A percentile compares a stretch with the other conserved stretches of the same genome.
phyloP scores from a whole-genome alignment of 2,329 filamentous ascomycete genomes.

The Gremmenia infestans region DNA sequence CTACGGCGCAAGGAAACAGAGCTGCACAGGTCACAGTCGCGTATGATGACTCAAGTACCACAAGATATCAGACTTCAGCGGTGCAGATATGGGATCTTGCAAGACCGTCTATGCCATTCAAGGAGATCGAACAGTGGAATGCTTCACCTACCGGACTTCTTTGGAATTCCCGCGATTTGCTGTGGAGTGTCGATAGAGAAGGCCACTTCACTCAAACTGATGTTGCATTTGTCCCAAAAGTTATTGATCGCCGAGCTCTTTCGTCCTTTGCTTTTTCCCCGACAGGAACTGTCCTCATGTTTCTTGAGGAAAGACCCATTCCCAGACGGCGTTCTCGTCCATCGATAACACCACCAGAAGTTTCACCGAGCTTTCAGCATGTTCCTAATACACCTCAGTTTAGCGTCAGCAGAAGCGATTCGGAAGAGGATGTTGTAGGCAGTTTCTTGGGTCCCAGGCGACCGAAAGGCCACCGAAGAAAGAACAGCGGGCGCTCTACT shows the following conservation, averaged over 20 bases:
- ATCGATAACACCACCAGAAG: constrained; percentile 25
- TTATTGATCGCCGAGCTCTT: constrained; percentile 57
- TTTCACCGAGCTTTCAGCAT: constrained; percentile 27
- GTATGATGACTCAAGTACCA: constrained; percentile 53
- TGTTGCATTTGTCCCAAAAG: constrained; percentile 57
- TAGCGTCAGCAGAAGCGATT: constrained; percentile 57
- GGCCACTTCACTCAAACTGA: constrained; percentile 61
- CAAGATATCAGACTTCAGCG: constrained; percentile 49
- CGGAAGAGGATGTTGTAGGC: constrained; percentile 58
- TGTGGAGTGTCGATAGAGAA: constrained; percentile 62
- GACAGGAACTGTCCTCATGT: constrained; percentile 54
- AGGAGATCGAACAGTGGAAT: constrained; percentile 58
- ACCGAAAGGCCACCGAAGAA: constrained; percentile 37
- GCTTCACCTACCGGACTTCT: constrained; percentile 52
- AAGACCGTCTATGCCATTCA: constrained; percentile 61
- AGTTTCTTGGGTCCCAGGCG: constrained; percentile 51
- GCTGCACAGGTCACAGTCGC: constrained; percentile 58
- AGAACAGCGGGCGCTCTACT: constrained; percentile 40
- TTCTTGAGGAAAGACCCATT: constrained; percentile 53
- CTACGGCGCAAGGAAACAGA: constrained; percentile 53
- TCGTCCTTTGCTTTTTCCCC: constrained; percentile 58
- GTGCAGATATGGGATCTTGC: constrained; percentile 68
- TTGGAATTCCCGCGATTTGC: constrained; percentile 60
- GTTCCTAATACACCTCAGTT: constrained; percentile 46
- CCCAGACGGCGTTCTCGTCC: constrained; percentile 39